Conservation (phyloP, 2,329 filamentous ascomycete species). For the Cadophora sp. region DNA sequence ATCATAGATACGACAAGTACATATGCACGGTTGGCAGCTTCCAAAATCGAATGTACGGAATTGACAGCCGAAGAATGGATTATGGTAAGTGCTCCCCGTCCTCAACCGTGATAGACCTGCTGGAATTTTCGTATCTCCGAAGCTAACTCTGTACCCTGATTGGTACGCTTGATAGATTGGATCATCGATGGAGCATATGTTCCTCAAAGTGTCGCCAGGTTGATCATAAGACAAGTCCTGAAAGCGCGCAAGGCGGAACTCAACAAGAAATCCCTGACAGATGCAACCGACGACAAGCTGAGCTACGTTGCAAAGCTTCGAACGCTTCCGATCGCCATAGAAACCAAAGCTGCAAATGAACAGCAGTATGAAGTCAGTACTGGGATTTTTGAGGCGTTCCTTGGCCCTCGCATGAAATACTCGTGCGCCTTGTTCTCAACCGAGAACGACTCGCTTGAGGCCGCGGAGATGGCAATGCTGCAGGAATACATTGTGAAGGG, state of each 20-base stretch:
- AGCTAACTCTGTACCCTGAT: no score
- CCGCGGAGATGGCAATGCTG: slow-evolving; percentile 73
- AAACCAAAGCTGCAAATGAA: slow-evolving; percentile 68
- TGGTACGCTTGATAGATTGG: slow-evolving; percentile 58
- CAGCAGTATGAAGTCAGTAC: slow-evolving; percentile 79
- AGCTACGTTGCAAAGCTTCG: slow-evolving; percentile 65
- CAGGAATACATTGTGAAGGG: slow-evolving; percentile 66
- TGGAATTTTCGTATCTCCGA: no score
- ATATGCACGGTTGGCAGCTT: background rate
- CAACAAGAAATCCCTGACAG: slow-evolving; percentile 56
- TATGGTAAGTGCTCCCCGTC: background rate
- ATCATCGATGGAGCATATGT: slow-evolving; percentile 71
- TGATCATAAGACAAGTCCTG: slow-evolving; percentile 71
- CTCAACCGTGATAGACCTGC: no score
- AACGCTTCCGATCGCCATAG: slow-evolving; percentile 67
- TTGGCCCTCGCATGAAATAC: slow-evolving; percentile 77
- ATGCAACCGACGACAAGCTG: slow-evolving; percentile 65
- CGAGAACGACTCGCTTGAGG: slow-evolving; percentile 65
- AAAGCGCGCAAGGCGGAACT: slow-evolving; percentile 63
- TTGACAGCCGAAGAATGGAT: background rate
- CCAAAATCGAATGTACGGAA: background rate
- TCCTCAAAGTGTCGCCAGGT: slow-evolving; percentile 66
- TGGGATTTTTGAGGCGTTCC: slow-evolving; percentile 63
- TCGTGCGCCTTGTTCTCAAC: slow-evolving; percentile 68
- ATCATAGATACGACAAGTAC: no score